These are phyloP conservation scores for Rhodotorula sp. DNA, from an alignment of 1,284 basidiomycete genomes.

Conservation along the genomic window DNA sequence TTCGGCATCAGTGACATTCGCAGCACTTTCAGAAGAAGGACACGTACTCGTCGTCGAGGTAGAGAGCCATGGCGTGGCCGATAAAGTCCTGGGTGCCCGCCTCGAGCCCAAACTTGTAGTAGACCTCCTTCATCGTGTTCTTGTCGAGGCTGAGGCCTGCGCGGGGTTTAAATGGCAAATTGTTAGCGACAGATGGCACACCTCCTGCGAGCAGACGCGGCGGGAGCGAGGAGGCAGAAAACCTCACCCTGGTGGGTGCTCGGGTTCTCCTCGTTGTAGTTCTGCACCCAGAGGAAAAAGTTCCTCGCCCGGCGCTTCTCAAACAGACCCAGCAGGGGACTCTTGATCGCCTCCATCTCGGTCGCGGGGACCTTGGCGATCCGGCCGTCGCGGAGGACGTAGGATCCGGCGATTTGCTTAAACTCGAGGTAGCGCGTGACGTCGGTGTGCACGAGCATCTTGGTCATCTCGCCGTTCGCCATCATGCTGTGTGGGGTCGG, in stretches of 20 bases:
- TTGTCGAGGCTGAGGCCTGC: slow-evolving; percentile 79
- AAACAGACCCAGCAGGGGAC: slow-evolving; percentile 94
- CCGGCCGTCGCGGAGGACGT: slow-evolving; percentile 92
- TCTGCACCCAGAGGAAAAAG: slow-evolving; percentile 97
- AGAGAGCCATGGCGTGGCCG: slow-evolving; percentile 98
- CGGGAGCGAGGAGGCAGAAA: not conserved
- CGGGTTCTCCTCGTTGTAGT: slow-evolving; percentile 90
- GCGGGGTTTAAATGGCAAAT: not conserved
- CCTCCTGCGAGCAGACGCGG: not conserved
- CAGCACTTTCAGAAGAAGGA: too few relatives aligned
- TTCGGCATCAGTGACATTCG: not conserved
- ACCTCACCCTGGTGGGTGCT: slow-evolving; percentile 84
- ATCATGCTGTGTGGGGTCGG: slow-evolving; percentile 63
- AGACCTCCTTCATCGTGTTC: slow-evolving; percentile 87
- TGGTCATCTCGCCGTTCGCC: slow-evolving; percentile 94
- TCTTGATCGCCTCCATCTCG: slow-evolving; percentile 94
- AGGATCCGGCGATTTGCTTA: slow-evolving; percentile 99
- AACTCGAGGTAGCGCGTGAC: slow-evolving; percentile 99
- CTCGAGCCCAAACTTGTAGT: slow-evolving; percentile 96
- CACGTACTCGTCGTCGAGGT: slow-evolving; percentile 91
- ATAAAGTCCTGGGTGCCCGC: slow-evolving; percentile 98
- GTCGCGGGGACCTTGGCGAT: slow-evolving; percentile 98
- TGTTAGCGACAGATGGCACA: not conserved
- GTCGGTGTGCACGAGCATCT: slow-evolving; percentile 98
- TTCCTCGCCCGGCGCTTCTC: slow-evolving; percentile 98